Percentiles rank a stretch among this genome's conserved stretches.
phyloP scores from a whole-genome alignment of 148 eudicot species.

The Rhododendron ovatum region DNA sequence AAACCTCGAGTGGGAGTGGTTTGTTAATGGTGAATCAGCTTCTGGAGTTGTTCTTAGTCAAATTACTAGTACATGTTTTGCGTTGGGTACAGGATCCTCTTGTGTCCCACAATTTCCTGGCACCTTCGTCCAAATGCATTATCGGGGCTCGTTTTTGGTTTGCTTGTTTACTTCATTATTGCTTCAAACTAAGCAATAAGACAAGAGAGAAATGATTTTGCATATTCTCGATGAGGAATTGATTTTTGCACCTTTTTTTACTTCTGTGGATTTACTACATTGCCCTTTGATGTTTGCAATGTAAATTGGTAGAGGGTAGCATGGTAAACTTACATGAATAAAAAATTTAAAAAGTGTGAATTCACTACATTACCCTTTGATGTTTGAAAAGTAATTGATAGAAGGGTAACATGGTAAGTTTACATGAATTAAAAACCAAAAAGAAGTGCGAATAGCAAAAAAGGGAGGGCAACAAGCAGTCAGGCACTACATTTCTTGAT shows the following conservation, averaged over 20 bases:
- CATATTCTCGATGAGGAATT: background rate
- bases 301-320: too few relatives aligned
- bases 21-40: conserved; percentile 18
- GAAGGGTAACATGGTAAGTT: too few relatives aligned
- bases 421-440: too few relatives aligned
- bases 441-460: too few relatives aligned
- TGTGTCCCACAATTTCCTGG: background rate
- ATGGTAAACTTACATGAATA: too few relatives aligned
- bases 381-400: too few relatives aligned
- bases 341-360: too few relatives aligned
- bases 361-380: too few relatives aligned
- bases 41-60: background rate
- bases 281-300: too few relatives aligned
- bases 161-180: background rate
- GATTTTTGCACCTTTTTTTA: too few relatives aligned
- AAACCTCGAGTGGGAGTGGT: conserved; percentile 15
- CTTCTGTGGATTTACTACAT: background rate
- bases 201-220: background rate
- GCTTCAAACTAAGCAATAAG: background rate
- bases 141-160: background rate
- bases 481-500: too few relatives aligned
- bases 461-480: too few relatives aligned
- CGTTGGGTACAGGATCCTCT: background rate
- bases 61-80: background rate
- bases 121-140: background rate